These are phyloP conservation scores for Cercospora sp. DNA, from an alignment of 2,329 filamentous ascomycete species.

Conservation along the genomic window DNA sequence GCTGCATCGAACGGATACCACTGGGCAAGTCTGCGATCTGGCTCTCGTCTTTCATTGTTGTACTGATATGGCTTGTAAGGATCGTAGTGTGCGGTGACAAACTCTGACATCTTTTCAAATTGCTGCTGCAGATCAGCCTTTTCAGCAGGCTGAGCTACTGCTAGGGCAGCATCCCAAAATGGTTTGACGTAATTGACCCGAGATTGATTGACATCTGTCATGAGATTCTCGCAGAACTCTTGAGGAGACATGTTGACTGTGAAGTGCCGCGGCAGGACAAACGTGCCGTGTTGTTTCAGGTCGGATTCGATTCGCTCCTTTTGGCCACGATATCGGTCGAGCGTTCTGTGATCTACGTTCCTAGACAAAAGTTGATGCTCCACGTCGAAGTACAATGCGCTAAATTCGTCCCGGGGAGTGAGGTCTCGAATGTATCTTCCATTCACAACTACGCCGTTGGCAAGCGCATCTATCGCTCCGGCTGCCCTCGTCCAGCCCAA, in stretches of 20 bases:
- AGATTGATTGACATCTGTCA: neutral
- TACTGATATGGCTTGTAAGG: neutral
- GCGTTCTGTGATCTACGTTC: neutral
- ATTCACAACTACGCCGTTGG: neutral
- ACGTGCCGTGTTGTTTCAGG: neutral
- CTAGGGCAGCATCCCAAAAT: neutral
- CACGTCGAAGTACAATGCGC: neutral
- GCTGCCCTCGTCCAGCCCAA: neutral
- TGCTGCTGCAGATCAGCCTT: neutral
- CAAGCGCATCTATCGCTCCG: neutral
- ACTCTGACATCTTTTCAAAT: neutral
- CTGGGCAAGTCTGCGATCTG: neutral
- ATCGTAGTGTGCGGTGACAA: neutral
- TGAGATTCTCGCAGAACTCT: neutral
- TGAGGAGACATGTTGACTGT: neutral
- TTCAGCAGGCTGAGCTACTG: neutral
- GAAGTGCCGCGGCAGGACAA: neutral
- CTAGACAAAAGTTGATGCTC: neutral
- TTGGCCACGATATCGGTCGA: neutral
- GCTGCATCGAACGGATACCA: neutral
- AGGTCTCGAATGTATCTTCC: neutral
- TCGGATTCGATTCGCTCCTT: neutral
- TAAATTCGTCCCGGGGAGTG: neutral
- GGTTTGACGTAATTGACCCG: neutral
- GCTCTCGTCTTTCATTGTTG: neutral